A percentile compares a stretch with the other conserved stretches of the same genome.
These are phyloP conservation scores for Boletus sensibilis DNA, from an alignment of 768 basidiomycete genomes.

Conservation along the genomic window DNA sequence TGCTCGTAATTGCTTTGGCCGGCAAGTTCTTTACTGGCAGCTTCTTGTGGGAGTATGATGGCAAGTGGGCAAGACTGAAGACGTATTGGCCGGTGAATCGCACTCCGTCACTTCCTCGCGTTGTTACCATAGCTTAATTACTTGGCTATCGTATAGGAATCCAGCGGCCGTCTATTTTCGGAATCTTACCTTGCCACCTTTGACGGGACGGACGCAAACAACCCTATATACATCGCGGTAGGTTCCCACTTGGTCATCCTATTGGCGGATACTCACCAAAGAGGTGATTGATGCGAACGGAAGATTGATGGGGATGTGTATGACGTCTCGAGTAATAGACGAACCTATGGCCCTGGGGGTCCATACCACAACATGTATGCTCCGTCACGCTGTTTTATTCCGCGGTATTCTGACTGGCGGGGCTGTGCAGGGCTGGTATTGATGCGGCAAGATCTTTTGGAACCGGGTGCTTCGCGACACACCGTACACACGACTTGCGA, in stretches of 20 bases:
- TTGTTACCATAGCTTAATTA: neutral
- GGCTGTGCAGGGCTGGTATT: slow-evolving; percentile 61
- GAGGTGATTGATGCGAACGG: slow-evolving; percentile 10
- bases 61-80: slow-evolving; percentile 58
- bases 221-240: slow-evolving; percentile 84
- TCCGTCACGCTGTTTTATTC: slow-evolving; percentile 2
- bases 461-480: slow-evolving; percentile 90
- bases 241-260: slow-evolving; percentile 27
- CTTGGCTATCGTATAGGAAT: slow-evolving; percentile 34
- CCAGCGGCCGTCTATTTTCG: slow-evolving; percentile 69
- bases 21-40: slow-evolving; percentile 88
- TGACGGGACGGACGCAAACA: slow-evolving; percentile 64
- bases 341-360: slow-evolving; percentile 86
- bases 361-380: slow-evolving; percentile 70
- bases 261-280: slow-evolving; percentile 3
- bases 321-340: slow-evolving; percentile 77
- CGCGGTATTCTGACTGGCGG: slow-evolving; percentile 25
- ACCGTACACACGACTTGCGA: slow-evolving; percentile 88
- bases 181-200: slow-evolving; percentile 63
- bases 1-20: slow-evolving; percentile 55
- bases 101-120: neutral
- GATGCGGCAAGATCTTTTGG: slow-evolving; percentile 93
- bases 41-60: slow-evolving; percentile 79
- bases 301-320: slow-evolving; percentile 92
- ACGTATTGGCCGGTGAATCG: slow-evolving; percentile 61